These are phyloP conservation scores for Debaryomyces singareniensis DNA, from an alignment of 1,139 yeast species.

Conservation along the genomic window DNA sequence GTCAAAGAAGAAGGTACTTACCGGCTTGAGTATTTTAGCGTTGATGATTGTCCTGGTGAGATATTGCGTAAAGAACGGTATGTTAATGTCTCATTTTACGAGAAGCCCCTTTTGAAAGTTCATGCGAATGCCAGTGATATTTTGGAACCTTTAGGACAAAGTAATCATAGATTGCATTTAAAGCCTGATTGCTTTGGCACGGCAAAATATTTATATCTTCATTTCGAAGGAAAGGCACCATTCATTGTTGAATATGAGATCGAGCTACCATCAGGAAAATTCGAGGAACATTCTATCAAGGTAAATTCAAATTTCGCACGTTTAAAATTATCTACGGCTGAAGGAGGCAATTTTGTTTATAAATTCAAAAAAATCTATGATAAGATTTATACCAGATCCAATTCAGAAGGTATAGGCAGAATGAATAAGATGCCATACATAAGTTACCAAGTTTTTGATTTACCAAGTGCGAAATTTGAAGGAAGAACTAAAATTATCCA, in stretches of 20 bases:
- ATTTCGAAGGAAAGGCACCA: slow-evolving; percentile 59
- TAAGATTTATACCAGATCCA: slow-evolving; percentile 49
- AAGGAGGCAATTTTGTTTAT: slow-evolving; percentile 57
- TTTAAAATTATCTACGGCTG: slow-evolving; percentile 28
- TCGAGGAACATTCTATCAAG: slow-evolving; percentile 28
- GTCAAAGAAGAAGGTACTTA: slow-evolving; percentile 60
- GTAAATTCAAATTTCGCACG: slow-evolving; percentile 19
- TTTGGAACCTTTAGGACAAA: slow-evolving; percentile 15
- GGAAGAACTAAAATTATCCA: slow-evolving; percentile 41
- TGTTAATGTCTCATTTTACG: slow-evolving; percentile 44
- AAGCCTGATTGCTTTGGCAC: slow-evolving; percentile 30
- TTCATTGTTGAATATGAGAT: slow-evolving; percentile 67
- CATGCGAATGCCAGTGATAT: slow-evolving; percentile 11
- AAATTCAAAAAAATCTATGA: slow-evolving; percentile 61
- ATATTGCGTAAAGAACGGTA: slow-evolving; percentile 27
- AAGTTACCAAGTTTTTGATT: slow-evolving; percentile 52
- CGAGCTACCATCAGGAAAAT: slow-evolving; percentile 49
- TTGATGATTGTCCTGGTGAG: slow-evolving; percentile 65
- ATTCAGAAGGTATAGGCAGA: slow-evolving; percentile 20
- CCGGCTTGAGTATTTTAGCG: slow-evolving; percentile 49
- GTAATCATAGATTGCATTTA: slow-evolving; percentile 14
- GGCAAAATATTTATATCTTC: slow-evolving; percentile 17
- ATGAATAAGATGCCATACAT: slow-evolving; percentile 34
- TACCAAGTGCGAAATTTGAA: slow-evolving; percentile 54
- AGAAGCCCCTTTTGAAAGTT: slow-evolving; percentile 47